Evolutionary conservation across 2,329 filamentous ascomycete species (phyloP), one percentile per base, ranked within the genome.

Genomic region (Phaeosphaeriaceae sp.): DNA sequence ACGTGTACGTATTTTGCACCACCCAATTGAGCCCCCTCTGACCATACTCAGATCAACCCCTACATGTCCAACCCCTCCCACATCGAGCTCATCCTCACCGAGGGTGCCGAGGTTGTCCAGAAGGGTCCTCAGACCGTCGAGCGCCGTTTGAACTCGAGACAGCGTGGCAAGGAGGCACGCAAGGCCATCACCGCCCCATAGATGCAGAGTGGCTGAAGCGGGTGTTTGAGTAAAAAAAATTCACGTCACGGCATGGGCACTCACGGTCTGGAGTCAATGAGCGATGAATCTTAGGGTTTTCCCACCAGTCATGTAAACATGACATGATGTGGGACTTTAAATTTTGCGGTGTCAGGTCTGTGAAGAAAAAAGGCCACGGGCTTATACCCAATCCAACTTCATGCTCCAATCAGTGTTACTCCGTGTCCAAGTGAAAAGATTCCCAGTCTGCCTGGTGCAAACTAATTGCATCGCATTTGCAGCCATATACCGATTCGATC

Each of bases 21-120:
- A 52, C 46, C 26, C n/a, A 13, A 42, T n/a, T 46, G 40, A 43
- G 4, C 17, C 24, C 64, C 49, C 17, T 35, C 63, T 64, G 64
- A 70, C 50, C 57, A 50, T 50, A 22, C 28, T 63, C 64, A 97
- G 94, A 99, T 99, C 88, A 99, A 99, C 91, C 95, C 95, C 68
- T 99, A 98, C 90, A 98, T 99, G 96, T 97, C 94, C 75, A 97
- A 97, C 90, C 95, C 95, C 75, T 99, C 94, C 92, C 95, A 99
- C 91, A 97, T 99, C 84, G 96, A 99, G 88, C 87, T 99, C 78
- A 99, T 99, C 89, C 89, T 99, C 77, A 97, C 94, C 80, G 96
- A 99, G 89, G 93, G 88, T 78, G 91, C 96, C 80, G 96, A 99
- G 89, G 89, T 91, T 76, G 93, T 99, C 77, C 88, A 94, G 86